These are phyloP conservation scores for Kodamaea hsintzibuensis DNA, from an alignment of 805 yeast genomes.

Conservation along the genomic window DNA sequence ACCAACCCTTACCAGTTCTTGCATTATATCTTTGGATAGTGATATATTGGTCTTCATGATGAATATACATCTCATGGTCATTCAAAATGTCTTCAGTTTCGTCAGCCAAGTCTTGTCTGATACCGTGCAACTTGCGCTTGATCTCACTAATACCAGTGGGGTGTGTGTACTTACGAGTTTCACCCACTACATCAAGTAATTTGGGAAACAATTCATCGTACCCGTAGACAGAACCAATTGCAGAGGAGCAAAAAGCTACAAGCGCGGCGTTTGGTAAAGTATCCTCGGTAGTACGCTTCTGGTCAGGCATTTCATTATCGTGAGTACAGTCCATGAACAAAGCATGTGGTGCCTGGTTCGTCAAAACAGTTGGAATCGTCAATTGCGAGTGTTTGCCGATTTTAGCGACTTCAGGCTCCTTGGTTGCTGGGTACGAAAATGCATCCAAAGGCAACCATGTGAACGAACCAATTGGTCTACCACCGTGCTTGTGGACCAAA, in stretches of 20 bases:
- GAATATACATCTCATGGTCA: conserved; percentile 86
- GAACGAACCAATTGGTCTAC: conserved; percentile 91
- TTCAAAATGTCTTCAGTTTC: conserved; percentile 55
- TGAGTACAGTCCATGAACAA: conserved; percentile 97
- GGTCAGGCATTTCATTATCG: conserved; percentile 87
- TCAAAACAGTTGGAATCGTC: conserved; percentile 64
- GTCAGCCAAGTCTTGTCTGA: conserved; percentile 57
- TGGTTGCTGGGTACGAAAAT: conserved; percentile 62
- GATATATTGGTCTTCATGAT: conserved; percentile 89
- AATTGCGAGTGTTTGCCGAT: conserved; percentile 50
- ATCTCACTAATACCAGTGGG: conserved; percentile 70
- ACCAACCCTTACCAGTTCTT: conserved; percentile 84
- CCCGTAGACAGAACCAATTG: conserved; percentile 92
- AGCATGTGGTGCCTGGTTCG: conserved; percentile 83
- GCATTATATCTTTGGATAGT: conserved; percentile 87
- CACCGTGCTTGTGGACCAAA: conserved; percentile 89
- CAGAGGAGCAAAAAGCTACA: conserved; percentile 89
- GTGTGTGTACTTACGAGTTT: conserved; percentile 59
- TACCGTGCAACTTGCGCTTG: conserved; percentile 58
- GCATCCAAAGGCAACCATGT: conserved; percentile 77
- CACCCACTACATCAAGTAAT: conserved; percentile 77
- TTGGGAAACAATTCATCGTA: conserved; percentile 90
- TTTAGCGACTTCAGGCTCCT: conserved; percentile 30
- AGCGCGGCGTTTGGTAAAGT: conserved; percentile 94
- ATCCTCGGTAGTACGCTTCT: conserved; percentile 90